phyloP scores from a whole-genome alignment of 1,139 yeast species.

The Diutina scorzettiae region DNA sequence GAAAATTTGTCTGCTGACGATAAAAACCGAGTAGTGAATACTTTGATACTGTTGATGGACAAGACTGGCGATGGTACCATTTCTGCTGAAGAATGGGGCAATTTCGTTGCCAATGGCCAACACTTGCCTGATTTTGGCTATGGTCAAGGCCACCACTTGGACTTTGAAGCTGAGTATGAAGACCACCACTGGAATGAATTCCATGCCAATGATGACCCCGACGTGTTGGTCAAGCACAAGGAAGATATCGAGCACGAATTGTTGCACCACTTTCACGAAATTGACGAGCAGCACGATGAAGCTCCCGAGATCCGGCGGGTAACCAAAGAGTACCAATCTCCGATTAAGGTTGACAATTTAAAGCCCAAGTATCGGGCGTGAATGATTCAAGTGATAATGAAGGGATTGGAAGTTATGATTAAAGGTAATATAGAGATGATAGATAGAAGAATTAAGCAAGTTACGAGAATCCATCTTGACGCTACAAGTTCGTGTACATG shows the following conservation, averaged over 20 bases:
- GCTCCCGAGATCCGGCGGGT: constrained; percentile 30
- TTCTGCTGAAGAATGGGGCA: constrained; percentile 58
- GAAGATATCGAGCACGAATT: constrained; percentile 88
- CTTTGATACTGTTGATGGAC: constrained; percentile 53
- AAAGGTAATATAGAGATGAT: no score
- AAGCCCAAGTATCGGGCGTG: constrained; percentile 19
- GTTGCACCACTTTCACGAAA: constrained; percentile 77
- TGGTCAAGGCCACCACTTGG: constrained; percentile 96
- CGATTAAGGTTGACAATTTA: constrained; percentile 26
- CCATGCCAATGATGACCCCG: constrained; percentile 76
- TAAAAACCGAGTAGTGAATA: constrained; percentile 42
- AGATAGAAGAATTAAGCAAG: no score
- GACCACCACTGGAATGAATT: constrained; percentile 89
- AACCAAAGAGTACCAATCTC: constrained; percentile 19
- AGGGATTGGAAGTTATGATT: neutral
- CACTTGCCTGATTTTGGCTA: constrained; percentile 85
- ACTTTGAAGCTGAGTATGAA: constrained; percentile 87
- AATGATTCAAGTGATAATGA: no score
- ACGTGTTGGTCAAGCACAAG: constrained; percentile 64
- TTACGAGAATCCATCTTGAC: no score
- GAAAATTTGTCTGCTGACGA: constrained; percentile 42
- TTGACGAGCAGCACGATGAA: constrained; percentile 55
- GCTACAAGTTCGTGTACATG: no score
- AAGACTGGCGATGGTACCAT: constrained; percentile 54
- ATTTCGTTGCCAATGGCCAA: constrained; percentile 51